These are phyloP conservation scores for Penicillium hesseltinei DNA, from an alignment of 2,329 filamentous ascomycete genomes.

Conservation along the genomic window DNA sequence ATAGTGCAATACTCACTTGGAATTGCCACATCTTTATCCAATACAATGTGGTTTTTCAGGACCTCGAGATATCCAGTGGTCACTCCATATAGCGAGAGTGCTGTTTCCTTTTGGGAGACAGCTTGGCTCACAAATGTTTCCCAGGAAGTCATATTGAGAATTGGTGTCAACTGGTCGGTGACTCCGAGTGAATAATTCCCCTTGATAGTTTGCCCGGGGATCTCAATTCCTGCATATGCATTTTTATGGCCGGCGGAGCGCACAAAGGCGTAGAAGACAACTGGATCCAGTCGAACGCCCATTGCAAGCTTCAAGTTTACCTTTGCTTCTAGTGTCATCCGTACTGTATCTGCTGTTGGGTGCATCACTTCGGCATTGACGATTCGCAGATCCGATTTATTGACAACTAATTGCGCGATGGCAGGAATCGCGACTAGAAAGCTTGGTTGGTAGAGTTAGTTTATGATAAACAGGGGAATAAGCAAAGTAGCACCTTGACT, in stretches of 20 bases:
- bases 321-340: constrained; percentile 20
- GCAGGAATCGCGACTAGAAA: constrained; percentile 50
- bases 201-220: constrained; percentile 22
- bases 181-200: constrained; percentile 22
- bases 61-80: constrained; percentile 21
- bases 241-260: constrained; percentile 13
- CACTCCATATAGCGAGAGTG: constrained; percentile 13
- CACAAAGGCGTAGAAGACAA: constrained; percentile 18
- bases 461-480: neutral
- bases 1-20: constrained; percentile 8
- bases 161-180: constrained; percentile 8
- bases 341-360: constrained; percentile 21
- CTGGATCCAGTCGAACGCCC: constrained; percentile 19
- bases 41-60: constrained; percentile 20
- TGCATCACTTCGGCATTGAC: constrained; percentile 18
- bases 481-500: constrained; percentile 19
- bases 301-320: constrained; percentile 21
- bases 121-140: constrained; percentile 16
- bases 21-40: constrained; percentile 19
- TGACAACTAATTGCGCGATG: constrained; percentile 48
- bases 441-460: constrained; percentile 25
- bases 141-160: constrained; percentile 20
- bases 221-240: constrained; percentile 17
- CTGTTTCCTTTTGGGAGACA: constrained; percentile 16
- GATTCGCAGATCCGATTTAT: constrained; percentile 44